Percentiles rank a stretch among this genome's conserved stretches.
Conservation (phyloP, 2,329 filamentous ascomycete genomes). For the Epichloe bromicola region DNA sequence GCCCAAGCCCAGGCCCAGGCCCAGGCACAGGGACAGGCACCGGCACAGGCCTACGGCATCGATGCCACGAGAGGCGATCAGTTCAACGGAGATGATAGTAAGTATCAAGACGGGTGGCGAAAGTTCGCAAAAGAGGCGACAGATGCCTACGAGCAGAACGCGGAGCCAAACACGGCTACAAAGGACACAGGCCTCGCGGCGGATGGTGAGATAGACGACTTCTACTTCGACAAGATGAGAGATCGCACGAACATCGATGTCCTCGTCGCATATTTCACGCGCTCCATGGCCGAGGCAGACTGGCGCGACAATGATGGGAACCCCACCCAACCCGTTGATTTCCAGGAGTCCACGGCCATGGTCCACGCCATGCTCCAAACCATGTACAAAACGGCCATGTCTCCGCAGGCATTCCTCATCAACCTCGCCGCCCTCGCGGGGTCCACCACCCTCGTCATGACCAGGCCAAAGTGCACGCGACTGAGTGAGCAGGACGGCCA, state of each 20-base stretch:
- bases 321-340: slow-evolving; percentile 26
- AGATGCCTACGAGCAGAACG: slow-evolving; percentile 8
- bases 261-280: slow-evolving; percentile 42
- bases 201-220: slow-evolving; percentile 12
- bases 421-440: slow-evolving; percentile 46
- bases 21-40: background rate
- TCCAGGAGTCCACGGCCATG: slow-evolving; percentile 43
- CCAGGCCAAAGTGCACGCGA: slow-evolving; percentile 27
- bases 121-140: slow-evolving; percentile 11
- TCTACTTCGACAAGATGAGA: slow-evolving; percentile 23
- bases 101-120: slow-evolving; percentile 8
- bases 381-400: slow-evolving; percentile 35
- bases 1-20: background rate
- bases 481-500: slow-evolving; percentile 28
- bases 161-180: background rate
- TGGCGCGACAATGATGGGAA: slow-evolving; percentile 39
- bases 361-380: slow-evolving; percentile 39
- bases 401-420: slow-evolving; percentile 43
- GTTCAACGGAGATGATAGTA: background rate
- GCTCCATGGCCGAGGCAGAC: slow-evolving; percentile 32
- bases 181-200: slow-evolving; percentile 1
- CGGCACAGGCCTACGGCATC: background rate
- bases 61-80: background rate
- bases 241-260: slow-evolving; percentile 43
- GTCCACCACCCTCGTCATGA: slow-evolving; percentile 35